Evolutionary conservation across 2,329 filamentous ascomycete genomes (phyloP), one percentile per base, ranked within the genome.

Genomic region (Talaromyces sp.): DNA sequence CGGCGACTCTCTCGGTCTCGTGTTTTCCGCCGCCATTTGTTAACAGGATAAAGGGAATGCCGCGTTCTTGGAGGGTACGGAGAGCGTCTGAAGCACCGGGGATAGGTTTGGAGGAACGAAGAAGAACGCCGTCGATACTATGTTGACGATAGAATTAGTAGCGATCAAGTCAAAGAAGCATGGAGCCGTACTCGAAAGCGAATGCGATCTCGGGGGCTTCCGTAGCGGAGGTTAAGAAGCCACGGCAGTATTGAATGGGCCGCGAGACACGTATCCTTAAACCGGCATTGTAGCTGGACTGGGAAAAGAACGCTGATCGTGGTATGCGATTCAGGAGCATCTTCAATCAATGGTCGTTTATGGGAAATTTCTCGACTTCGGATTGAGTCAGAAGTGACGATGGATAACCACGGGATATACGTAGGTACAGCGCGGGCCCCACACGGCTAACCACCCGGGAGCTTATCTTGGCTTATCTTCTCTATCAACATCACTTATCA

Each of bases 11-110:
- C 66, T 90, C 88, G 2, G 81, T 82, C 78, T 98, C 94, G 68
- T 88, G 87, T 73, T 90, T 92, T 65, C 95, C 95, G 49, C 95
- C 95, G 70, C 95, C 95, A 78, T 99, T 99, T 66, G 95, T 99
- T 68, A 99, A 84, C 39, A 99, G 87, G 72, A 99, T 94, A 80
- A 96, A 98, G 13, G 93, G 93, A 54, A 97, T 92, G 56, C 86
- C 83, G 73, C 93, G 85, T 56, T 84, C 79, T 70, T 93, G 87
- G 22, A 98, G 87, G 72, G 88, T 89, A 35, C 83, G 81, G 22
- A 99, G 85, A 14, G 93, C 86, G 72, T 91, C 84, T 1, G 87
- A 82, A 1, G 95, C 94, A 37, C 91, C 90, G 1, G 92, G 90
- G 56, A 98, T 88, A 3, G 91, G 88, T 68, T 89, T 86, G 3